These are phyloP conservation scores for Colletotrichum camelliae DNA, from an alignment of 2,329 filamentous ascomycete genomes.

Conservation along the genomic window DNA sequence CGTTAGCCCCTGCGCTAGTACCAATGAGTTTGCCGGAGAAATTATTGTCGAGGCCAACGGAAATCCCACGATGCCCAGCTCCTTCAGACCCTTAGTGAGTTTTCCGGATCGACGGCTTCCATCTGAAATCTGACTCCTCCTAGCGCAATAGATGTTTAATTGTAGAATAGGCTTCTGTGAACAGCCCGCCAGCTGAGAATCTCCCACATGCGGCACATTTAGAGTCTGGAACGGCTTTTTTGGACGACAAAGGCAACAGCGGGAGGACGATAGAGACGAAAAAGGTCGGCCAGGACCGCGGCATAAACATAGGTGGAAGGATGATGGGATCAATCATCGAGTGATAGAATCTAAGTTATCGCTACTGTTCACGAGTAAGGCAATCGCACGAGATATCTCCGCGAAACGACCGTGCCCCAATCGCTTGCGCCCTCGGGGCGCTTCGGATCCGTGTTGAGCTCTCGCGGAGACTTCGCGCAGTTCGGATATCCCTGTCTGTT, in stretches of 20 bases:
- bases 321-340: not conserved
- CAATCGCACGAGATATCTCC: not conserved
- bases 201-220: not conserved
- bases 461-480: not conserved
- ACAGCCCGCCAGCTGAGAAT: not conserved
- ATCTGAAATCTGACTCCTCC: not conserved
- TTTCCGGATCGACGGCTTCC: not conserved
- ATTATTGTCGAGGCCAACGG: not conserved
- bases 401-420: not conserved
- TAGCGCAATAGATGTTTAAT: not conserved
- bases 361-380: not conserved
- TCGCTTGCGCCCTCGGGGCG: not conserved
- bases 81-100: not conserved
- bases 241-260: not conserved
- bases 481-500: not conserved
- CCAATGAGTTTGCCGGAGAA: not conserved
- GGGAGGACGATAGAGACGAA: not conserved
- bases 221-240: not conserved
- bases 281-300: not conserved
- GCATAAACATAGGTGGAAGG: not conserved
- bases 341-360: not conserved
- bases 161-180: not conserved
- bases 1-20: not conserved
- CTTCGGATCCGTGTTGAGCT: not conserved
- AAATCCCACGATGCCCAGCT: not conserved